Conservation (phyloP, 2,329 filamentous ascomycete species). For the Epicoccum sorghinum region DNA sequence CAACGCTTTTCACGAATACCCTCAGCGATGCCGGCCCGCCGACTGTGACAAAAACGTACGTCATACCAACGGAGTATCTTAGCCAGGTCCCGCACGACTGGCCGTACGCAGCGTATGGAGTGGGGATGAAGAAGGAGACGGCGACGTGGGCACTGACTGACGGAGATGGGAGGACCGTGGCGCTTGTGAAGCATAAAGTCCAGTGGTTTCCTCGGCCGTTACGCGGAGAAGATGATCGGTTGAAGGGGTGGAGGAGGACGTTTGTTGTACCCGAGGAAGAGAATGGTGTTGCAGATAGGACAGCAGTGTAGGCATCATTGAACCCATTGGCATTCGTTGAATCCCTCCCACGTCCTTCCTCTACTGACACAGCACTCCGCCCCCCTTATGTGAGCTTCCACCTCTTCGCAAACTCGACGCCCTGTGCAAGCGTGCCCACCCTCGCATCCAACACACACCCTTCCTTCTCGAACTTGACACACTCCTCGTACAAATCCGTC, state of each 20-base stretch:
- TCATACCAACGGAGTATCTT: neutral
- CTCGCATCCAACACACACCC: conserved; percentile 81
- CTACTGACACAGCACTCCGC: neutral
- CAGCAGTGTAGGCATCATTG: too few species aligned
- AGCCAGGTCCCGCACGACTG: conserved; percentile 2
- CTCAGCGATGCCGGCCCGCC: too few species aligned
- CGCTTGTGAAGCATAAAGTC: conserved; percentile 3
- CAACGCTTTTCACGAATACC: neutral
- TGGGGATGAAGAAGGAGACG: neutral
- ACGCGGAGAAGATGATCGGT: neutral
- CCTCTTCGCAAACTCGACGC: conserved; percentile 72
- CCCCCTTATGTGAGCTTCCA: conserved; percentile 33
- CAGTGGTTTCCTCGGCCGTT: conserved; percentile 11
- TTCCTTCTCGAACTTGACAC: conserved; percentile 68
- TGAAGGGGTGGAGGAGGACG: neutral
- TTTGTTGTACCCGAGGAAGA: neutral
- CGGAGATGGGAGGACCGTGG: neutral
- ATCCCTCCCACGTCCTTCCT: too few species aligned
- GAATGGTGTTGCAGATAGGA: too few species aligned
- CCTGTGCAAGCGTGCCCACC: conserved; percentile 78
- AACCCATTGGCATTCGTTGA: too few species aligned
- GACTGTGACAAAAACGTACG: too few species aligned
- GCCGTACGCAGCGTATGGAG: conserved; percentile 11
- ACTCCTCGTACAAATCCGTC: conserved; percentile 67
- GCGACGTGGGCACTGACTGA: conserved; percentile 2